Percentiles rank a stretch among this genome's conserved stretches.
These are phyloP conservation scores for Cunninghamia lanceolata DNA, from an alignment of 75 land plant genomes.

Conservation along the genomic window DNA sequence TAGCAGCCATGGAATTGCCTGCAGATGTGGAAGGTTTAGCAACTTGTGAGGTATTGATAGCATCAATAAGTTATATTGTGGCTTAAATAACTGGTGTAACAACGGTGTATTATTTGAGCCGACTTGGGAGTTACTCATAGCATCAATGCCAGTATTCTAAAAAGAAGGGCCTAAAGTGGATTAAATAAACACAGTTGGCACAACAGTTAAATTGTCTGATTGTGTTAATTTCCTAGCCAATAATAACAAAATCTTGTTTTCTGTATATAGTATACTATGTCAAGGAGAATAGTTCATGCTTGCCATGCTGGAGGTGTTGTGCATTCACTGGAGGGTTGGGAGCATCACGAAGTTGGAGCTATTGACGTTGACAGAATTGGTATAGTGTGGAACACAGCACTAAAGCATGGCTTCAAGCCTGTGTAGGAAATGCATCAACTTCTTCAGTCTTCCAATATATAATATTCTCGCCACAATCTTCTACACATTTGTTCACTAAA, in stretches of 20 bases:
- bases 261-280: slow-evolving; percentile 54
- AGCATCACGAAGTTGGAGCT: slow-evolving; percentile 84
- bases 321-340: slow-evolving; percentile 71
- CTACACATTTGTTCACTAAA: background rate
- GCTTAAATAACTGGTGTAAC: too few species aligned
- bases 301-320: slow-evolving; percentile 94
- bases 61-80: too few species aligned
- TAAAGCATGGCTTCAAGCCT: slow-evolving; percentile 66
- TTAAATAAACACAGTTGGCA: too few species aligned
- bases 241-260: background rate
- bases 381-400: slow-evolving; percentile 70
- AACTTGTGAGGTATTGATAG: slow-evolving; percentile 64
- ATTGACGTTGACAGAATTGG: slow-evolving; percentile 74
- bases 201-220: too few species aligned
- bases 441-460: background rate
- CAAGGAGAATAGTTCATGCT: slow-evolving; percentile 85
- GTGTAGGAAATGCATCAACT: background rate
- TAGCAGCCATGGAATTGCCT: slow-evolving; percentile 74
- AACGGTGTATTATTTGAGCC: too few species aligned
- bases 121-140: slow-evolving; percentile 65
- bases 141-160: background rate
- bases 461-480: background rate
- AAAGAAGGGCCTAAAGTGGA: too few species aligned
- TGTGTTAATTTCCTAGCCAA: background rate
- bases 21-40: slow-evolving; percentile 69